Conservation (phyloP, 306 rosid species). For the Phaseolus lunatus region DNA sequence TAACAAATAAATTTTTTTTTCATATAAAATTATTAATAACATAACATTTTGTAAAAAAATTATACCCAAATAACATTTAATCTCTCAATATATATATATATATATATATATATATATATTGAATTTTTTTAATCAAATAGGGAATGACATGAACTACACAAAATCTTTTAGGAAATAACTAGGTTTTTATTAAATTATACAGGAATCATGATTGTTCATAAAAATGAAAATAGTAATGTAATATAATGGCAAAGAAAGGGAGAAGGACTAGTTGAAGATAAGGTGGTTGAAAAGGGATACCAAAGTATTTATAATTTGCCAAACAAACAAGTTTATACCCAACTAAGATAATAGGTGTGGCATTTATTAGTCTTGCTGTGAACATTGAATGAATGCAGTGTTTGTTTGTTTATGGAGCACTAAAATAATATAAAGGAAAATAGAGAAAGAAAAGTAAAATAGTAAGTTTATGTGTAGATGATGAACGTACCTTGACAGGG, state of each 20-base stretch:
- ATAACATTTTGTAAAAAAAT: too few species aligned
- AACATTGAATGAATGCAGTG: not conserved
- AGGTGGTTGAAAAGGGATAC: slow-evolving; percentile 20
- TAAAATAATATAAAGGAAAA: not conserved
- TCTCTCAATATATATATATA: too few species aligned
- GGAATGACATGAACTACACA: not conserved
- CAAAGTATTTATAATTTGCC: not conserved
- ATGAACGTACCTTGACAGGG: slow-evolving; percentile 82
- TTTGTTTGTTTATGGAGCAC: not conserved
- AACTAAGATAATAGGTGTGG: not conserved
- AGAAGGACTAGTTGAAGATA: not conserved
- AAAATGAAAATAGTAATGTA: not conserved
- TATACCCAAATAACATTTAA: too few species aligned
- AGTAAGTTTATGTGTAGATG: not conserved
- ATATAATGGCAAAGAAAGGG: not conserved
- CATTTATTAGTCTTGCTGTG: slow-evolving; percentile 42
- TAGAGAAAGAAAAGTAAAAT: not conserved
- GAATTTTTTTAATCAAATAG: not conserved
- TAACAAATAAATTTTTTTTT: too few species aligned
- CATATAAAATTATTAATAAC: too few species aligned
- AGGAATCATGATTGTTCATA: not conserved
- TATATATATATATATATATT: too few species aligned
- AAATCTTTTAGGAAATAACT: not conserved
- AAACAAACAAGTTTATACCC: slow-evolving; percentile 19
- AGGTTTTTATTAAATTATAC: not conserved